A percentile compares a stretch with the other conserved stretches of the same genome.
Evolutionary conservation across 2,329 filamentous ascomycete genomes (phyloP).

Genomic region (Dothiorella sarmentorum): DNA sequence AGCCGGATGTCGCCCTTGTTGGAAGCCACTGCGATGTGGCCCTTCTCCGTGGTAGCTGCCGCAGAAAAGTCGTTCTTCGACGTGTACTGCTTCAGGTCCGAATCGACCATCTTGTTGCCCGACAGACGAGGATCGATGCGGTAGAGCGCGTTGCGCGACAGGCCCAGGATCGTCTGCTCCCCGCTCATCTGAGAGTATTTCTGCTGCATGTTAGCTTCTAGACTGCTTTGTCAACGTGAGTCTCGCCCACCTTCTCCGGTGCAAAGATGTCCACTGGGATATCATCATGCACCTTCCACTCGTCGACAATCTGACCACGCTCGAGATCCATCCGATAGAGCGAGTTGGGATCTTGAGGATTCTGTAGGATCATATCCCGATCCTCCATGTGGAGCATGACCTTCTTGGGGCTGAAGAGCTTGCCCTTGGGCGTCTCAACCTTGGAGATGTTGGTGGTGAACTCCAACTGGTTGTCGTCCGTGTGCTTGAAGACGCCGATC

Average conservation of each 20-base stretch:
- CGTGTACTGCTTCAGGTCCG: conserved; percentile 89
- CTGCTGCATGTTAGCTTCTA: conserved; percentile 37
- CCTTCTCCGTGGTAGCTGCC: conserved; percentile 90
- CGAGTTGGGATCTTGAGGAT: conserved; percentile 76
- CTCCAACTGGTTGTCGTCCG: conserved; percentile 83
- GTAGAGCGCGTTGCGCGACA: conserved; percentile 89
- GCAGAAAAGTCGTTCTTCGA: conserved; percentile 98
- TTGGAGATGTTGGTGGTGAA: conserved; percentile 98
- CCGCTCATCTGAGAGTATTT: conserved; percentile 98
- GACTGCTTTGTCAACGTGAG: neutral
- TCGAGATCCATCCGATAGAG: conserved; percentile 97
- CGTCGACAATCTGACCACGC: conserved; percentile 95
- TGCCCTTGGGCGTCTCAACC: conserved; percentile 82
- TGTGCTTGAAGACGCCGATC: conserved; percentile 99
- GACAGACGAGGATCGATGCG: conserved; percentile 86
- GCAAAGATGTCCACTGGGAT: conserved; percentile 90
- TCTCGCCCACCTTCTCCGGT: conserved; percentile 68
- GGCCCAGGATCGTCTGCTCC: conserved; percentile 90
- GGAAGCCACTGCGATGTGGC: conserved; percentile 92
- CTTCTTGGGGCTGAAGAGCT: conserved; percentile 89
- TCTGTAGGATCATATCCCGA: conserved; percentile 84
- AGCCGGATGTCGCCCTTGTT: conserved; percentile 97
- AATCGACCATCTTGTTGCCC: conserved; percentile 88
- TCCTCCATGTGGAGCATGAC: conserved; percentile 95
- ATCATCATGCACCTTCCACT: conserved; percentile 97